Evolutionary conservation across 148 eudicot species (phyloP), one percentile per base, ranked within the genome.

Genomic region (Camellia granthamiana): DNA sequence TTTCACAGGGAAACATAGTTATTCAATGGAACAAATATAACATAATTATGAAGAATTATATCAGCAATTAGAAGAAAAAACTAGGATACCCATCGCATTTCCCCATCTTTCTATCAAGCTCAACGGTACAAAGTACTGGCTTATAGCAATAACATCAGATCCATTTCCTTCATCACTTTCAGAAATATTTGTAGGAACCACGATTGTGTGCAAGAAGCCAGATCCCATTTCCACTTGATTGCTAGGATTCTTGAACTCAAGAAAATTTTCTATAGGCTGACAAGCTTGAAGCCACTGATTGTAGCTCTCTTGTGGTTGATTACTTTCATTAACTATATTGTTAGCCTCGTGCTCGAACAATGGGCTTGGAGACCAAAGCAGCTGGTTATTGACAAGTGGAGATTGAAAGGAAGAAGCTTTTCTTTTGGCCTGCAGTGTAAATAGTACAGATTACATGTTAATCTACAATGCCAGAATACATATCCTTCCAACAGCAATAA

Each of bases 71-170:
- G 65, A 82, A 41, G n/a, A 19, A 46, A 51, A 81, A 4, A 82
- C 13, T 87, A 90, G 92, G 93, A 92, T 96, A 96, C 99, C 98
- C 99, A 96, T 93, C 14, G 97, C 97, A 86, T 89, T 90, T 84
- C 99, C 98, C 98, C 97, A 92, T 87, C 98, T 86, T 76, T 93
- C 95, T 38, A 92, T 85, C 88, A 90, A 85, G 83, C 81, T 88
- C 54, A 80, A 74, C 69, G 97, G 97, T 75, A 96, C 97, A 51
- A 84, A 65, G 76, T 88, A 96, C 77, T 86, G 90, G 84, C 83
- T 84, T 55, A 81, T 70, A 43, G 88, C 62, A 61, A 58, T 62
- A 65, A 76, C 72, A 77, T 83, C 86, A 74, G 89, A 83, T 70
- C 78, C 88, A 61, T 83, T 78, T 61, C 56, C 75, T 84, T 81